Conservation (phyloP, 441 rosid genomes). For the Gossypium aridum region DNA sequence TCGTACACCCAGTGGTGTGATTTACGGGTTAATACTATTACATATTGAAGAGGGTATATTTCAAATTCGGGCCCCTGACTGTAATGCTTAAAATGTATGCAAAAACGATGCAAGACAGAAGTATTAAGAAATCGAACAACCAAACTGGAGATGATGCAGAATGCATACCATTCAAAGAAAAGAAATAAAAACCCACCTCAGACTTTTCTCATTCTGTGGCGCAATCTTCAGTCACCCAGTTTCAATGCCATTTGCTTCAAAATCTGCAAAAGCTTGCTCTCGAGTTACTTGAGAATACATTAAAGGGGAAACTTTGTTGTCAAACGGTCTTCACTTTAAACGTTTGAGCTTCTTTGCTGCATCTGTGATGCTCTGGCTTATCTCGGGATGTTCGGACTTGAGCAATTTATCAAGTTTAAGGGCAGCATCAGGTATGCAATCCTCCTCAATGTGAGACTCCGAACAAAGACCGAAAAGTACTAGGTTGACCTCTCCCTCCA, state of each 20-base stretch:
- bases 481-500: constrained; percentile 77
- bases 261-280: not conserved
- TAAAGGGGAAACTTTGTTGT: not conserved
- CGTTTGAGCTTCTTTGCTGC: constrained; percentile 52
- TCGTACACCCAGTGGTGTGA: not conserved
- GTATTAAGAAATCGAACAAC: not conserved
- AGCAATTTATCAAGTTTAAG: constrained; percentile 45
- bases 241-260: not conserved
- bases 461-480: constrained; percentile 67
- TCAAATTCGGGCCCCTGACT: not conserved
- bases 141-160: not conserved
- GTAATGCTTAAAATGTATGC: not conserved
- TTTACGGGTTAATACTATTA: not conserved
- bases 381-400: constrained; percentile 42
- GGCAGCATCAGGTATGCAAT: constrained; percentile 43
- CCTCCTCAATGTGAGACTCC: constrained; percentile 32
- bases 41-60: not conserved
- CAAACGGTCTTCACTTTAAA: constrained; percentile 26
- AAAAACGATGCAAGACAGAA: not conserved
- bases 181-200: not conserved
- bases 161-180: not conserved
- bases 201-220: not conserved
- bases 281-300: not conserved
- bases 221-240: not conserved
- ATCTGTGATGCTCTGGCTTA: constrained; percentile 50